phyloP scores from a whole-genome alignment of 768 basidiomycete genomes.

The Suillus cothurnatus region DNA sequence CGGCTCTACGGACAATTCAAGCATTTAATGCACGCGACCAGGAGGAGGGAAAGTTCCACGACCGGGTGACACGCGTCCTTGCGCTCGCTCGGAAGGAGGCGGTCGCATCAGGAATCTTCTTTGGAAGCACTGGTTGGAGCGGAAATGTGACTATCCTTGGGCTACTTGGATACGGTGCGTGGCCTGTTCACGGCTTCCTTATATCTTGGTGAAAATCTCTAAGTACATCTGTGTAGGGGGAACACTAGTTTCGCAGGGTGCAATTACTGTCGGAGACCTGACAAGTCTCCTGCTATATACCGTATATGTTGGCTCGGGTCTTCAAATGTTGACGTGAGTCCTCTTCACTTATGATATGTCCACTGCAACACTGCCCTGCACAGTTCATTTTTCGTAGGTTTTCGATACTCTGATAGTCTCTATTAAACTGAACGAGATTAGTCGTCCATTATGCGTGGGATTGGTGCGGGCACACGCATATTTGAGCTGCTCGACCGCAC shows the following conservation, averaged over 20 bases:
- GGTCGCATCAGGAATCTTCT: conserved; percentile 89
- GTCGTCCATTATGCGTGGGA: conserved; percentile 95
- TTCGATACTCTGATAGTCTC: conserved; percentile 4
- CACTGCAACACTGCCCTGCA: conserved; percentile 4
- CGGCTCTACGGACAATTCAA: conserved; percentile 86
- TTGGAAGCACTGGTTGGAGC: conserved; percentile 88
- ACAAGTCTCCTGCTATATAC: conserved; percentile 91
- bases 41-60: conserved; percentile 77
- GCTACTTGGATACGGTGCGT: conserved; percentile 85
- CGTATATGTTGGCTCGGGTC: conserved; percentile 80
- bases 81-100: conserved; percentile 84
- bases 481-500: conserved; percentile 88
- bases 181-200: neutral
- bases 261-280: conserved; percentile 90
- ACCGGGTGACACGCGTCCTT: conserved; percentile 66
- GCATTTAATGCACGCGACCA: conserved; percentile 83
- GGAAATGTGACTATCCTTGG: conserved; percentile 91
- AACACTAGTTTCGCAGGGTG: conserved; percentile 83
- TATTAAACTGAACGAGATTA: conserved; percentile 27
- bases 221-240: conserved; percentile 57
- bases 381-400: conserved; percentile 43
- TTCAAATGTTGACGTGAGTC: conserved; percentile 77
- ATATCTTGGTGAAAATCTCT: conserved; percentile 4
- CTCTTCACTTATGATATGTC: conserved; percentile 5
- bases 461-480: conserved; percentile 91